Evolutionary conservation across 108 stramenopile species (phyloP).

Genomic region (Pseudonitzschia delicatissima): DNA sequence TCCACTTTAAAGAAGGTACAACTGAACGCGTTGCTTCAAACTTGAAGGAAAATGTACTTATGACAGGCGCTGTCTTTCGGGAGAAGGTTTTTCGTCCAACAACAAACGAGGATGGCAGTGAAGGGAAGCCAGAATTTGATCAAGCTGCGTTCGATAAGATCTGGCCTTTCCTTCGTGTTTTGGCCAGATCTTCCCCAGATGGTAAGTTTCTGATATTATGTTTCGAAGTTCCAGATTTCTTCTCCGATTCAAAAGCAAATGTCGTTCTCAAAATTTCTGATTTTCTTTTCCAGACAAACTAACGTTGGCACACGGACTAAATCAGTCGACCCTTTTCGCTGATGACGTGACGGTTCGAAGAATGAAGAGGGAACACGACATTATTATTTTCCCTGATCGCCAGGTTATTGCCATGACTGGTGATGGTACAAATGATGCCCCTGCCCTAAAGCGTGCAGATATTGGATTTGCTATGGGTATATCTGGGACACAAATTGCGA

Average conservation of each 20-base stretch:
- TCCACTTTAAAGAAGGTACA: conserved; percentile 55
- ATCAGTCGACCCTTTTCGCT: conserved; percentile 74
- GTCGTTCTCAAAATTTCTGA: not conserved
- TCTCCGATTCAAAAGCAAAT: not conserved
- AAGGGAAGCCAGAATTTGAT: conserved; percentile 71
- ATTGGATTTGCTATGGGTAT: conserved; percentile 98
- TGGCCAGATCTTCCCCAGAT: conserved; percentile 78
- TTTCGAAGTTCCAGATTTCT: not conserved
- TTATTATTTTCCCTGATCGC: conserved; percentile 76
- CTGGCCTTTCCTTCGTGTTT: conserved; percentile 78
- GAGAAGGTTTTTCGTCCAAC: conserved; percentile 44
- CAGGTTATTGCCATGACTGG: conserved; percentile 98
- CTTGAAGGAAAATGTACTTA: conserved; percentile 72
- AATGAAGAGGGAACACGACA: conserved; percentile 47
- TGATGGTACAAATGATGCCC: conserved; percentile 99
- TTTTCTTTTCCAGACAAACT: conserved; percentile 52
- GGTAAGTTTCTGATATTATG: not conserved
- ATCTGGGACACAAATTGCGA: conserved; percentile 96
- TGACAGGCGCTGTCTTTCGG: conserved; percentile 82
- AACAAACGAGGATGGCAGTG: conserved; percentile 32
- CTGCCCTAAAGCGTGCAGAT: conserved; percentile 96
- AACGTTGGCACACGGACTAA: conserved; percentile 83
- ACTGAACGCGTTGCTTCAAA: conserved; percentile 64
- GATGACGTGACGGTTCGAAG: conserved; percentile 47
- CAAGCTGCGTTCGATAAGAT: conserved; percentile 81